Conservation (phyloP, 2,329 filamentous ascomycete genomes). For the Exophiala spinifera region DNA sequence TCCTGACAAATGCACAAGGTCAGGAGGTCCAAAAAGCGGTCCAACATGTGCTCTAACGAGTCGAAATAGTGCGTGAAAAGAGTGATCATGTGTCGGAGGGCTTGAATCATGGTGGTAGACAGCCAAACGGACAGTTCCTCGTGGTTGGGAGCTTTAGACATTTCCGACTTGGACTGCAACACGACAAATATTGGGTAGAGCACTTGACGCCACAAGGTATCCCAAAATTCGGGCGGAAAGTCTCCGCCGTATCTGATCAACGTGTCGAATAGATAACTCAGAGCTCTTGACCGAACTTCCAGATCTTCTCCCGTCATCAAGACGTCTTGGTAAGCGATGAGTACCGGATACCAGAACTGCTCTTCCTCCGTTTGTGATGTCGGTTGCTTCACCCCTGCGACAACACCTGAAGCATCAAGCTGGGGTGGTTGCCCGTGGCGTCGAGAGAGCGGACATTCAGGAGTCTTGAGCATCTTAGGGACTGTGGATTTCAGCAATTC, state of each 20-base stretch:
- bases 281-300: slow-evolving; percentile 81
- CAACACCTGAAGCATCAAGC: slow-evolving; percentile 42
- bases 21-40: slow-evolving; percentile 91
- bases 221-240: slow-evolving; percentile 95
- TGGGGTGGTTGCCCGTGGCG: slow-evolving; percentile 50
- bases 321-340: slow-evolving; percentile 98
- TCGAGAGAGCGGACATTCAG: slow-evolving; percentile 85
- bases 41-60: slow-evolving; percentile 93
- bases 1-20: slow-evolving; percentile 98
- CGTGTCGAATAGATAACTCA: slow-evolving; percentile 96
- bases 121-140: slow-evolving; percentile 98
- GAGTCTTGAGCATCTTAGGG: slow-evolving; percentile 89
- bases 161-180: slow-evolving; percentile 89
- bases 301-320: slow-evolving; percentile 98
- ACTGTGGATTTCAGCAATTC: slow-evolving; percentile 92
- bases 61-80: slow-evolving; percentile 99
- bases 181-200: slow-evolving; percentile 99
- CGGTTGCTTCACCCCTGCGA: slow-evolving; percentile 58
- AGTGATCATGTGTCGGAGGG: slow-evolving; percentile 95
- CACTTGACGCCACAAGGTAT: slow-evolving; percentile 94
- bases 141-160: slow-evolving; percentile 91
- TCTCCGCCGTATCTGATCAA: slow-evolving; percentile 84
- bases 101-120: slow-evolving; percentile 99
- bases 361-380: slow-evolving; percentile 88
- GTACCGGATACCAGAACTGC: slow-evolving; percentile 96